phyloP scores from a whole-genome alignment of 2,329 filamentous ascomycete species.

The Diaporthe citriasiana region DNA sequence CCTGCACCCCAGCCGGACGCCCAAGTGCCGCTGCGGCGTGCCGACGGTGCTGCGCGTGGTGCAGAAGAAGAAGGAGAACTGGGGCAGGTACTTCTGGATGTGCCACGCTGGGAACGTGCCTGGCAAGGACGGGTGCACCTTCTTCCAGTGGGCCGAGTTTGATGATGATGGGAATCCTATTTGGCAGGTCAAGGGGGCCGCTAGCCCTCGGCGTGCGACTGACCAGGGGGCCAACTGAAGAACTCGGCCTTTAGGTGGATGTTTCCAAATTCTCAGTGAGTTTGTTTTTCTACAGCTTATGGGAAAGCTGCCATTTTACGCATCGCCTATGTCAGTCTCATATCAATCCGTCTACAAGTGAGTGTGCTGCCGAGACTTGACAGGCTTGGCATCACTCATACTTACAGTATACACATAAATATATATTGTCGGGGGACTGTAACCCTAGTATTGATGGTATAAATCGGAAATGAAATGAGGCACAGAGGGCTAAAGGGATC shows the following conservation, averaged over 20 bases:
- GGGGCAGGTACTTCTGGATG: slow-evolving; percentile 91
- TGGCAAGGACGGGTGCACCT: slow-evolving; percentile 77
- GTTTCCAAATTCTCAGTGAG: not conserved
- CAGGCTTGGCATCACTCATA: not conserved
- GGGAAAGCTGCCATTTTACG: too few relatives aligned
- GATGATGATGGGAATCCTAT: slow-evolving; percentile 87
- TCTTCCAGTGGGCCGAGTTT: slow-evolving; percentile 89
- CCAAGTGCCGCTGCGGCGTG: slow-evolving; percentile 81
- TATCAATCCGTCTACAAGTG: too few relatives aligned
- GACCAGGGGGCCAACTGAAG: not conserved
- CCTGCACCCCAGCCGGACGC: slow-evolving; percentile 83
- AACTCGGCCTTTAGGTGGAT: fast-evolving
- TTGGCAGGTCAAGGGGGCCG: slow-evolving; percentile 57
- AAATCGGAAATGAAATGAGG: too few relatives aligned
- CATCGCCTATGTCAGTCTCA: not conserved
- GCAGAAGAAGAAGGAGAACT: slow-evolving; percentile 81
- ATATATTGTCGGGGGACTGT: not conserved
- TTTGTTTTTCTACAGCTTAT: not conserved
- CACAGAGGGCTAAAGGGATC: not conserved
- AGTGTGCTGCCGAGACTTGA: not conserved
- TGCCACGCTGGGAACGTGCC: slow-evolving; percentile 83
- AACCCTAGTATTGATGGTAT: too few relatives aligned
- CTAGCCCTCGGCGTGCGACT: not conserved
- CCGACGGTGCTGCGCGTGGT: slow-evolving; percentile 81
- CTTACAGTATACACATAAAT: too few relatives aligned